A percentile compares a stretch with the other conserved stretches of the same genome.
Evolutionary conservation across 805 yeast genomes (phyloP).

Genomic region (Yamadazyma ubonensis): DNA sequence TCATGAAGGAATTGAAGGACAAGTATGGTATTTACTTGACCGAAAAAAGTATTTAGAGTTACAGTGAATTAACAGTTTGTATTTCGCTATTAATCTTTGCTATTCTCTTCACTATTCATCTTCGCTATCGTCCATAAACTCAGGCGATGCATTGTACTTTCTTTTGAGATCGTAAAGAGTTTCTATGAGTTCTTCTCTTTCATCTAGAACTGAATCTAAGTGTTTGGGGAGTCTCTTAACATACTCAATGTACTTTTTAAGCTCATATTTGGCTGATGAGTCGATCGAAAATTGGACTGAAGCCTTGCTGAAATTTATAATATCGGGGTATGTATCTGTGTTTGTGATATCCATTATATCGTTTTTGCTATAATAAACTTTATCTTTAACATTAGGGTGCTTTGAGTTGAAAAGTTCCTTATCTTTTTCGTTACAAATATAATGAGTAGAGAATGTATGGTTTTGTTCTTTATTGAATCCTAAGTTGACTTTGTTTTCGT

Average conservation of each 20-base stretch:
- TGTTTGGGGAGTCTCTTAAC: slow-evolving; percentile 14
- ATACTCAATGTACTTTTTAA: slow-evolving; percentile 28
- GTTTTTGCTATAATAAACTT: slow-evolving; percentile 9
- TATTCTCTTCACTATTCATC: background rate
- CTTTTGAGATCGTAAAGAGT: slow-evolving; percentile 31
- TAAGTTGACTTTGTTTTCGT: background rate
- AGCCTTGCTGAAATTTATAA: slow-evolving; percentile 10
- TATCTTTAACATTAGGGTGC: background rate
- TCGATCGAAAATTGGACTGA: slow-evolving; percentile 27
- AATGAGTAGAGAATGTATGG: slow-evolving; percentile 8
- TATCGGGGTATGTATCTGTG: slow-evolving; percentile 30
- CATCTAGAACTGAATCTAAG: slow-evolving; percentile 19
- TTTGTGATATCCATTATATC: slow-evolving; percentile 22
- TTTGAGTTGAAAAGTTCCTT: background rate
- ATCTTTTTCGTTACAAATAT: slow-evolving; percentile 10
- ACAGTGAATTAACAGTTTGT: background rate
- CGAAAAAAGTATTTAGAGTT: slow-evolving; percentile 67
- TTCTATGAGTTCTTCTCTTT: slow-evolving; percentile 34
- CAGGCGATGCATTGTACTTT: slow-evolving; percentile 34
- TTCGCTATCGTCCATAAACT: slow-evolving; percentile 24
- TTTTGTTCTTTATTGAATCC: slow-evolving; percentile 12
- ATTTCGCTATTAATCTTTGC: too few relatives aligned
- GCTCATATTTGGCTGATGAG: slow-evolving; percentile 22
- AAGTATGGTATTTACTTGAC: slow-evolving; percentile 82
- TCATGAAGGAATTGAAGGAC: slow-evolving; percentile 88